A percentile compares a stretch with the other conserved stretches of the same genome.
Evolutionary conservation across 2,329 filamentous ascomycete species (phyloP).

Genomic region (Fusarium mundagurra): DNA sequence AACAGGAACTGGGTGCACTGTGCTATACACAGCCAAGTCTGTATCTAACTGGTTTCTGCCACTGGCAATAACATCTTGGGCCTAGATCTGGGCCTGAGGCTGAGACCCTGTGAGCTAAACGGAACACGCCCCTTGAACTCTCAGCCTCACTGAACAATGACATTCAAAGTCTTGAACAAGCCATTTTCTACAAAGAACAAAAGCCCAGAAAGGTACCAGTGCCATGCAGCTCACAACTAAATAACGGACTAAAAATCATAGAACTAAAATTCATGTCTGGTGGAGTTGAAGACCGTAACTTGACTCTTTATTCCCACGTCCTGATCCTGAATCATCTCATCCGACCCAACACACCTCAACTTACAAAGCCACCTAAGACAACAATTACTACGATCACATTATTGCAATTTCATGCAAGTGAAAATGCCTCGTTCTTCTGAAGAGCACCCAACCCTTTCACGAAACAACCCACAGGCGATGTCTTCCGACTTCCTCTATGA

Average conservation of each 20-base stretch:
- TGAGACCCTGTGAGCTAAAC: accelerated
- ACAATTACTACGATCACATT: no score
- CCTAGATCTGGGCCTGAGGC: accelerated
- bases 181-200: neutral
- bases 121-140: accelerated
- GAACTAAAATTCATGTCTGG: accelerated
- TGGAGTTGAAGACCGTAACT: accelerated
- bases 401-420: no score
- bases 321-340: accelerated
- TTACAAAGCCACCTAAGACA: no score
- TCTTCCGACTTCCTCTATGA: neutral
- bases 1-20: no score
- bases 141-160: neutral
- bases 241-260: accelerated
- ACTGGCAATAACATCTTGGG: accelerated
- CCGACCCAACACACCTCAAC: neutral
- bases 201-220: neutral
- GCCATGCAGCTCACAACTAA: accelerated
- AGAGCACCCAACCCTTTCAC: neutral
- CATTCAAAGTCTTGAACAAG: neutral
- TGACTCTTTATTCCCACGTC: neutral
- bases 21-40: accelerated
- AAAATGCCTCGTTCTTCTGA: neutral
- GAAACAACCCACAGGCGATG: neutral
- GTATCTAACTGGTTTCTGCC: accelerated